phyloP scores from a whole-genome alignment of 306 rosid genomes.

The Delonix regia region DNA sequence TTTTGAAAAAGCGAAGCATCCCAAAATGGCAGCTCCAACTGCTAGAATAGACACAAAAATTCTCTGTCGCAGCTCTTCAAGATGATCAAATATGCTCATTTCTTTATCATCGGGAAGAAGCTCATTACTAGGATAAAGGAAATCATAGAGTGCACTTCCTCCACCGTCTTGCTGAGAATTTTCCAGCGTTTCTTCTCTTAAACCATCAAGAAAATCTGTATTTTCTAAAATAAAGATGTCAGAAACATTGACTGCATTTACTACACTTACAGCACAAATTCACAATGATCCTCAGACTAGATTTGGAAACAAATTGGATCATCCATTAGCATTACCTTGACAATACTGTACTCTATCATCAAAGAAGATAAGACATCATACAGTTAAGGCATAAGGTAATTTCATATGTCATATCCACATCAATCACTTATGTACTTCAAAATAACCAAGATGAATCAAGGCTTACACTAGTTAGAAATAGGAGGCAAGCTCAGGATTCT shows the following conservation, averaged over 20 bases:
- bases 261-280: not conserved
- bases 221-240: conserved; percentile 22
- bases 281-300: not conserved
- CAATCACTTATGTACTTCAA: not conserved
- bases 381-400: not conserved
- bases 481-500: not conserved
- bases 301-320: not conserved
- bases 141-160: conserved; percentile 62
- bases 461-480: not conserved
- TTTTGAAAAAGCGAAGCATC: conserved; percentile 89
- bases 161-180: conserved; percentile 45
- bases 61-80: conserved; percentile 94
- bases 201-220: conserved; percentile 42
- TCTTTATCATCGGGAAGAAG: conserved; percentile 95
- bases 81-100: conserved; percentile 91
- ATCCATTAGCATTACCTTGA: not conserved
- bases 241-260: conserved; percentile 26
- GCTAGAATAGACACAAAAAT: conserved; percentile 77
- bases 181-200: conserved; percentile 49
- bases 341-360: not conserved
- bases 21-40: conserved; percentile 77
- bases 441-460: not conserved
- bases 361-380: not conserved
- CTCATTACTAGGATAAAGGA: conserved; percentile 83
- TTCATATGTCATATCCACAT: not conserved